These are phyloP conservation scores for Blastocrithidia nonstop DNA, from an alignment of 208 protist species.

Conservation along the genomic window DNA sequence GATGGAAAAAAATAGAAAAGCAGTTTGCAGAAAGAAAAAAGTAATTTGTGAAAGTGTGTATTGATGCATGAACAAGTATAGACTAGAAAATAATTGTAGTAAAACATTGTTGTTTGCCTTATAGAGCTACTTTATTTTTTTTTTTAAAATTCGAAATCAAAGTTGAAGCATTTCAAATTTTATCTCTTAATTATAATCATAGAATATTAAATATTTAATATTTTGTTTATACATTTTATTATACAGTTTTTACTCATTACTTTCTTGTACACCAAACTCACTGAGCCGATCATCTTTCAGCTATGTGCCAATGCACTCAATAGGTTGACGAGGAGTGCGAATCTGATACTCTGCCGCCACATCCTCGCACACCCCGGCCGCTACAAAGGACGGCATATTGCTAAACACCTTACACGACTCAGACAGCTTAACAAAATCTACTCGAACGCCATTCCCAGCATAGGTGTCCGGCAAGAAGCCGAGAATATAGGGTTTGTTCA, in stretches of 20 bases:
- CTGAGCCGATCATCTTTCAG: conserved; percentile 47
- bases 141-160: not conserved
- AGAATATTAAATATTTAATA: not conserved
- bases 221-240: too few species aligned
- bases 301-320: conserved; percentile 26
- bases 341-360: conserved; percentile 55
- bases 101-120: not conserved
- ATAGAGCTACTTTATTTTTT: not conserved
- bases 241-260: conserved; percentile 7
- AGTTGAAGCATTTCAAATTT: not conserved
- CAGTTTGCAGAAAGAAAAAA: too few species aligned
- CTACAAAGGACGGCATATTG: conserved; percentile 58
- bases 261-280: conserved; percentile 39
- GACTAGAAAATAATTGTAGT: not conserved
- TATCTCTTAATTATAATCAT: not conserved
- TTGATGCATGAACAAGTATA: too few species aligned
- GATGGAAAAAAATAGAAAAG: too few species aligned
- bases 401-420: conserved; percentile 47
- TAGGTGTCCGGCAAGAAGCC: conserved; percentile 54
- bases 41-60: too few species aligned
- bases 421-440: conserved; percentile 54
- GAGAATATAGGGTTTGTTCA: conserved; percentile 47
- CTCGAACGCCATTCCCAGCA: conserved; percentile 44
- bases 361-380: conserved; percentile 25
- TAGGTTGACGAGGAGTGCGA: conserved; percentile 43